phyloP scores from a whole-genome alignment of 2,329 filamentous ascomycete species.

The Ophiocordyceps camponoti-floridani region DNA sequence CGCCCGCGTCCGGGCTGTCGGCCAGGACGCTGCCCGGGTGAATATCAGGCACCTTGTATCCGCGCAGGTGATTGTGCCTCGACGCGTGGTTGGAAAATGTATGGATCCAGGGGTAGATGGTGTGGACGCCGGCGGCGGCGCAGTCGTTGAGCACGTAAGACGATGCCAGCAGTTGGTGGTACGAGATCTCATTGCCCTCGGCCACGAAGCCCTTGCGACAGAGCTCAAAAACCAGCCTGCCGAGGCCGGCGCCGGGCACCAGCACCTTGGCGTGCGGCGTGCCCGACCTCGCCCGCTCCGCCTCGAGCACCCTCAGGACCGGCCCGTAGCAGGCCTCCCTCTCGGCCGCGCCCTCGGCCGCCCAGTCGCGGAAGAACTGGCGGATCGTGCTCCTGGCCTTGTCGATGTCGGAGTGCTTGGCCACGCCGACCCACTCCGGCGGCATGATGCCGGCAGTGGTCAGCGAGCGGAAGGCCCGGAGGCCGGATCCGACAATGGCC shows the following conservation, averaged over 20 bases:
- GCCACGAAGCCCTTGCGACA: constrained; percentile 52
- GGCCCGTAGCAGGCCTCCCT: constrained; percentile 61
- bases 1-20: constrained; percentile 23
- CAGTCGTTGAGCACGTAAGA: constrained; percentile 58
- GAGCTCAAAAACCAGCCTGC: constrained; percentile 76
- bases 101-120: constrained; percentile 70
- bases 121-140: constrained; percentile 40
- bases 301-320: constrained; percentile 46
- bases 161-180: constrained; percentile 85
- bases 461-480: constrained; percentile 47
- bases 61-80: constrained; percentile 56
- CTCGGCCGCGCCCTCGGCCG: constrained; percentile 55
- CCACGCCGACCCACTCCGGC: constrained; percentile 49
- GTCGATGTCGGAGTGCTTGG: constrained; percentile 60
- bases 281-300: constrained; percentile 20
- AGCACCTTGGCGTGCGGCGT: constrained; percentile 42
- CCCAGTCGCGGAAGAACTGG: constrained; percentile 94
- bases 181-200: constrained; percentile 93
- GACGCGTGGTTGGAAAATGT: constrained; percentile 72
- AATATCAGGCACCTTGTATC: constrained; percentile 63
- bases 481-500: constrained; percentile 52
- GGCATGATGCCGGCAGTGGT: constrained; percentile 24
- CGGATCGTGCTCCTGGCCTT: constrained; percentile 85
- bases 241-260: constrained; percentile 79
- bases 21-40: constrained; percentile 44